Base-by-base conservation (phyloP, 2,329 filamentous ascomycete species). In the Sarocladium kiliense region DNA sequence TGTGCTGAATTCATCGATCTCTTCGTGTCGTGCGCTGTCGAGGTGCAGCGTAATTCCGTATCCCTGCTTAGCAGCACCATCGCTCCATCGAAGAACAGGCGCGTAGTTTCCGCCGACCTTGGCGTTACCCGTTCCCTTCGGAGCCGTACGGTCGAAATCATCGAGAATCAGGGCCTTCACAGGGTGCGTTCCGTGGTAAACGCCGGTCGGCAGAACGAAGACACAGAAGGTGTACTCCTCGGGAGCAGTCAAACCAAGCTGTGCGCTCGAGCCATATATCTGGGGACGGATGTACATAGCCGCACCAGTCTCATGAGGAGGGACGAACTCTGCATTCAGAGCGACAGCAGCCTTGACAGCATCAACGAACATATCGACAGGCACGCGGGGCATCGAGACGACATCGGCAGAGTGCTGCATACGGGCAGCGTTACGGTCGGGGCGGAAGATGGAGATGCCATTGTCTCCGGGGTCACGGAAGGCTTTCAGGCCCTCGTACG, bases 51-150 rank as follows among this genome's bases (percentile, higher is more conserved):
- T 97, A 66, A 97, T 97, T n/a, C 90, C 92, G 66, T 82, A 97
- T 30, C 93, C 93, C 57, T 90, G 82, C 18, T 77, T 75, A 56
- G 87, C 77, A 1, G 94, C 93, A 65, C 82, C 86, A 64, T 96
- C 91, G 66, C 89, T 95, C 80, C 90, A 91, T 55, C 88, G 80
- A 65, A 97, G 73, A 4, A 97, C 93, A 2, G 93, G 93, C 10
- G 92, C 93, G 68, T 97, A 97, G 74, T 97, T 97, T 14, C 93
- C 94, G 25, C 94, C 93, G 2, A 97, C 81, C 74, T 97, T 97
- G n/a, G 91, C 93, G 59, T 84, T 86, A 0, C 93, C 93, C 0
- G 89, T 95, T 1, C 93, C 93, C 64, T 91, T 84, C 1, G 94
- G 93, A n/a, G 93, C 93, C 0, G 92, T 84, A 27, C 93, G 89